These are phyloP conservation scores for Pseudonitzschia pungens DNA, from an alignment of 108 stramenopile species.

Conservation along the genomic window DNA sequence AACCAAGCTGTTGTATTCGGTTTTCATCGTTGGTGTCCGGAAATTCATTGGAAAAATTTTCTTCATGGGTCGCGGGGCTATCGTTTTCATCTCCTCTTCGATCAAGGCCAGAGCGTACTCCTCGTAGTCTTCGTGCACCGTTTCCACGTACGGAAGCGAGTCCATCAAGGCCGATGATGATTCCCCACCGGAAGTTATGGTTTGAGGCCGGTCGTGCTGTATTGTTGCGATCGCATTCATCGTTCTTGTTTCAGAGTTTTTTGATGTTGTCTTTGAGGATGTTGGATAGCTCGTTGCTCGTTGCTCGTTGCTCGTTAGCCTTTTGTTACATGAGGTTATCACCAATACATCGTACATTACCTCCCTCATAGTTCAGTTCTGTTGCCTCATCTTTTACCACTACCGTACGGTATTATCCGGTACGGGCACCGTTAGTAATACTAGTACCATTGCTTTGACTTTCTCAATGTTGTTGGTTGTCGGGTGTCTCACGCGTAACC, in stretches of 20 bases:
- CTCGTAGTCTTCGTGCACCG: conserved; percentile 74
- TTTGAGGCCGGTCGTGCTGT: background rate
- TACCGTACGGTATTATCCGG: too few relatives aligned
- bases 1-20: conserved; percentile 27
- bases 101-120: conserved; percentile 72
- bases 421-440: too few relatives aligned
- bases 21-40: conserved; percentile 26
- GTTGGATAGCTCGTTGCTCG: background rate
- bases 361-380: too few relatives aligned
- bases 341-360: too few relatives aligned
- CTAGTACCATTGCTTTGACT: too few relatives aligned
- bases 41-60: conserved; percentile 18
- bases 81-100: conserved; percentile 66
- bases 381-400: too few relatives aligned
- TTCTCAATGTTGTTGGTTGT: too few relatives aligned
- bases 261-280: background rate
- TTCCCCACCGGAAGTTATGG: background rate
- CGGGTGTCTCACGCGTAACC: too few relatives aligned
- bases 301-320: too few relatives aligned
- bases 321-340: too few relatives aligned
- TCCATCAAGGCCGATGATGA: conserved; percentile 46
- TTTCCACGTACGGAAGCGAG: conserved; percentile 78
- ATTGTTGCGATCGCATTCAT: background rate
- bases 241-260: background rate
- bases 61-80: conserved; percentile 23